Conservation (phyloP, 192 early-diverging fungal species). For the Backusella luteola region DNA sequence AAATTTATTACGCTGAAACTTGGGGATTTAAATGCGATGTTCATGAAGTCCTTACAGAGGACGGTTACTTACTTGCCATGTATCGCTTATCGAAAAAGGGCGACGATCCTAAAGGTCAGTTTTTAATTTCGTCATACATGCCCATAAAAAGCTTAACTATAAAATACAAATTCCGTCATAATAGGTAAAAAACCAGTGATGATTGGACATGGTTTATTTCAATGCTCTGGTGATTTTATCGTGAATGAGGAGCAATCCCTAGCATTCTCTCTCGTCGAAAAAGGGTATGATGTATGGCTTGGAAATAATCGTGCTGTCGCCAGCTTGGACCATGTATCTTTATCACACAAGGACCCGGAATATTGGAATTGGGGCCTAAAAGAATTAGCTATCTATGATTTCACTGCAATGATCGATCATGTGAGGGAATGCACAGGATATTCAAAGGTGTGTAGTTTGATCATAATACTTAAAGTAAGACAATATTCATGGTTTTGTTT, state of each 20-base stretch:
- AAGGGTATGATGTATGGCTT: constrained; percentile 94
- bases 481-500: constrained; percentile 34
- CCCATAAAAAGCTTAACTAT: neutral
- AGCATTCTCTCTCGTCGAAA: constrained; percentile 83
- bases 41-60: constrained; percentile 19
- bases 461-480: neutral
- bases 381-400: constrained; percentile 83
- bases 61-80: constrained; percentile 25
- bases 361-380: constrained; percentile 94
- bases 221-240: constrained; percentile 87
- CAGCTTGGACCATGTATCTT: constrained; percentile 7
- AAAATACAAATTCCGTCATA: neutral
- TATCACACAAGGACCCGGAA: constrained; percentile 14
- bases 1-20: constrained; percentile 17
- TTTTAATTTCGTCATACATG: neutral
- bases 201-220: constrained; percentile 93
- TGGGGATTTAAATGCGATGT: constrained; percentile 27
- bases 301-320: constrained; percentile 82
- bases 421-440: neutral
- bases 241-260: constrained; percentile 73
- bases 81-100: constrained; percentile 14
- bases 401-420: constrained; percentile 78
- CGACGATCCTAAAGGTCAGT: neutral
- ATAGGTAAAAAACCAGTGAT: constrained; percentile 62
- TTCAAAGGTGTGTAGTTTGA: constrained; percentile 38